A percentile compares a stretch with the other conserved stretches of the same genome.
These are phyloP conservation scores for Neopestalotiopsis sp. DNA, from an alignment of 2,329 filamentous ascomycete species.

Conservation along the genomic window DNA sequence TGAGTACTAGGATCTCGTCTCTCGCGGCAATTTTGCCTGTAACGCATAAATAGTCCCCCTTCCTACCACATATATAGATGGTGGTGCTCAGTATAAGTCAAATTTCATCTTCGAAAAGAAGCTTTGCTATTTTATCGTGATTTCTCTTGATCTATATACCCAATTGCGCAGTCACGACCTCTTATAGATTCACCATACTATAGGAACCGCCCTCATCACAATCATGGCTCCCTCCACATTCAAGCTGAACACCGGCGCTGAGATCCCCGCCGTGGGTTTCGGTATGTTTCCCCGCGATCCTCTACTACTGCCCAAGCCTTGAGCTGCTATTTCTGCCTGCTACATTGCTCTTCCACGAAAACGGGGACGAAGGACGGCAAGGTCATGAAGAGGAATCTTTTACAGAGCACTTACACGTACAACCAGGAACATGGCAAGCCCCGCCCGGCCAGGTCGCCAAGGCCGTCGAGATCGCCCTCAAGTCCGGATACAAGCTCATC, in stretches of 20 bases:
- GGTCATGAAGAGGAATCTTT: neutral
- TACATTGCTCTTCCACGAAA: neutral
- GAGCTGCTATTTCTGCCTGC: neutral
- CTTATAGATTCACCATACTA: neutral
- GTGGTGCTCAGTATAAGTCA: neutral
- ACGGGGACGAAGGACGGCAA: neutral
- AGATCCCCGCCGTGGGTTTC: slow-evolving; percentile 68
- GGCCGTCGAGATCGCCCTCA: slow-evolving; percentile 64
- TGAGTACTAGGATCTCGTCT: neutral
- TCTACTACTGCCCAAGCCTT: neutral
- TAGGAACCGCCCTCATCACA: neutral
- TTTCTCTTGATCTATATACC: neutral
- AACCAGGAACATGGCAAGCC: slow-evolving; percentile 68
- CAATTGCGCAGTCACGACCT: neutral
- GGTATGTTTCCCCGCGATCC: slow-evolving; percentile 44
- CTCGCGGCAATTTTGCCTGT: slow-evolving; percentile 8
- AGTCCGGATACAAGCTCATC: slow-evolving; percentile 63
- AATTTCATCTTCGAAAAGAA: neutral
- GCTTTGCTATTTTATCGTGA: slow-evolving; percentile 1
- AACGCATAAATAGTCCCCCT: slow-evolving; percentile 14
- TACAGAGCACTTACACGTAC: slow-evolving; percentile 6
- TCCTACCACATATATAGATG: neutral
- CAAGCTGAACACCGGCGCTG: slow-evolving; percentile 67
- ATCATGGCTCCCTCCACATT: slow-evolving; percentile 60
- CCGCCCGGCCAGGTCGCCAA: slow-evolving; percentile 60